Conservation (phyloP, 148 eudicot species). For the Dysphania ambrosioides region DNA sequence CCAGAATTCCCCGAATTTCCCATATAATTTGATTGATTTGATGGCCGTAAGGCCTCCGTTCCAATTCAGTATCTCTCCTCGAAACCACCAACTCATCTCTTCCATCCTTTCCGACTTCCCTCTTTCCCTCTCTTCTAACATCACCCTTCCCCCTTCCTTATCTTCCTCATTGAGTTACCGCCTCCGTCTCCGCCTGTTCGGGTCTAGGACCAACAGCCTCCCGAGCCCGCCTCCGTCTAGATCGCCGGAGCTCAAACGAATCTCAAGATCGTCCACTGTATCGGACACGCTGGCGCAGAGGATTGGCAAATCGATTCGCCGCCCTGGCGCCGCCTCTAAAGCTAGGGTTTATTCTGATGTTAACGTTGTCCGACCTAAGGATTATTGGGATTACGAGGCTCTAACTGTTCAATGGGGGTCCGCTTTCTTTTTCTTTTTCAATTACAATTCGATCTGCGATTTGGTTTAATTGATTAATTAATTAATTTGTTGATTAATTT, state of each 20-base stretch:
- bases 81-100: conserved; percentile 9
- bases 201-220: conserved; percentile 22
- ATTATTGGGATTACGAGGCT: conserved; percentile 89
- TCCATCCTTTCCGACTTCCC: neutral
- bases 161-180: neutral
- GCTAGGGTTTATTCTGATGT: conserved; percentile 88
- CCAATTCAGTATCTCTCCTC: conserved; percentile 21
- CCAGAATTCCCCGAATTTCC: neutral
- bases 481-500: too few species aligned
- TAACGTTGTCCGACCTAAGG: conserved; percentile 77
- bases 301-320: conserved; percentile 80
- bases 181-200: conserved; percentile 27
- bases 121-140: neutral
- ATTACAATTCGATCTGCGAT: conserved; percentile 5
- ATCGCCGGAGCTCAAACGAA: conserved; percentile 3
- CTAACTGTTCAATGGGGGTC: conserved; percentile 97
- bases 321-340: conserved; percentile 81
- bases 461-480: neutral
- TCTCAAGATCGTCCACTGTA: conserved; percentile 2
- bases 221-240: conserved; percentile 1
- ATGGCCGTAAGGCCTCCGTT: conserved; percentile 70
- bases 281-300: conserved; percentile 77
- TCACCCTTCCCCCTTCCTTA: neutral
- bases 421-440: neutral
- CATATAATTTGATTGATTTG: conserved; percentile 15